Evolutionary conservation across 129 eudicot genomes (phyloP).

Genomic region (Centella asiatica): DNA sequence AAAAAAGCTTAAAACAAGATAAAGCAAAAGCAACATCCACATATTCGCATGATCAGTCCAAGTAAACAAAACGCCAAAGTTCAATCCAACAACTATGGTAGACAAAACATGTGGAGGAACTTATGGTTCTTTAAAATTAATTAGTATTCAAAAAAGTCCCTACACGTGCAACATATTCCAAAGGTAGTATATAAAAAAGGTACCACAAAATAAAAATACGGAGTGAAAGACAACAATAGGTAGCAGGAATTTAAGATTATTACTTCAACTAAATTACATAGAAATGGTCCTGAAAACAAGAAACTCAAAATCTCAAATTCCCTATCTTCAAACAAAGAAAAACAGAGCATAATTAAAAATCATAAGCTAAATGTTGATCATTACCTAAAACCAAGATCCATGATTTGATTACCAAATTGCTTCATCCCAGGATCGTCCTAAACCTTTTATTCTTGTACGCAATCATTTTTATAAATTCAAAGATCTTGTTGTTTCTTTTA

Average conservation of each 20-base stretch:
- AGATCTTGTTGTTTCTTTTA: no score
- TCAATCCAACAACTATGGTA: not conserved
- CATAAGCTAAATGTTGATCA: not conserved
- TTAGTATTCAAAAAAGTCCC: not conserved
- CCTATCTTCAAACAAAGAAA: not conserved
- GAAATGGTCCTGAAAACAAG: not conserved
- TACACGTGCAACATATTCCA: not conserved
- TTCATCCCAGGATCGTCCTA: no score
- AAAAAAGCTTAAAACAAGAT: not conserved
- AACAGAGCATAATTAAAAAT: not conserved
- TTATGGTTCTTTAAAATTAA: not conserved
- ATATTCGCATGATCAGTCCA: not conserved
- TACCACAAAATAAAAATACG: not conserved
- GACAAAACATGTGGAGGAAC: not conserved
- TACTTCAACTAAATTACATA: not conserved
- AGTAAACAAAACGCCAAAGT: not conserved
- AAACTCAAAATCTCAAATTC: not conserved
- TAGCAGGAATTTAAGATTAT: slow-evolving; percentile 4
- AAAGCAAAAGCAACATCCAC: not conserved
- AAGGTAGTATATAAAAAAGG: no score
- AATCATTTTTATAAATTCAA: no score
- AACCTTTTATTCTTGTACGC: no score
- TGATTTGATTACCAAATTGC: no score
- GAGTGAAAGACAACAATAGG: no score
- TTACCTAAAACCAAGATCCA: slow-evolving; percentile 7